A percentile compares a stretch with the other conserved stretches of the same genome.
Evolutionary conservation across 331 rosid species (phyloP).

Genomic region (Acacia concinna): DNA sequence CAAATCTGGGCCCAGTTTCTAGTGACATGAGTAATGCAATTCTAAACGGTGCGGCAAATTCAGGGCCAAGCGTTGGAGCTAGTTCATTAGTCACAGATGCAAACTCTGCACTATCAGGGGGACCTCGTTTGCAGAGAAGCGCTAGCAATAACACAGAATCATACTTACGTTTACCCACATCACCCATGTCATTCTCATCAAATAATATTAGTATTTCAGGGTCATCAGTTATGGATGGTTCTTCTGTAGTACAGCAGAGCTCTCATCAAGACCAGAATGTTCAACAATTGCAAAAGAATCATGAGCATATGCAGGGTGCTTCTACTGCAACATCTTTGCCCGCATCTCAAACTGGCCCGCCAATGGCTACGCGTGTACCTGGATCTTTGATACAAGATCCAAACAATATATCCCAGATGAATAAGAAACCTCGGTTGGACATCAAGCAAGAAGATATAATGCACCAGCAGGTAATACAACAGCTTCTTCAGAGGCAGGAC

Average conservation of each 20-base stretch:
- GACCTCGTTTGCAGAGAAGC: conserved; percentile 93
- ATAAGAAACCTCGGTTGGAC: conserved; percentile 82
- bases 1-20: conserved; percentile 72
- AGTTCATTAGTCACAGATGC: conserved; percentile 99
- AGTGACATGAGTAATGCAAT: conserved; percentile 82
- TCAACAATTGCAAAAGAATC: conserved; percentile 69
- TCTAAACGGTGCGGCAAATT: conserved; percentile 76
- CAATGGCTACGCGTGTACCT: conserved; percentile 57
- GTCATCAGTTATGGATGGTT: conserved; percentile 87
- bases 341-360: conserved; percentile 57
- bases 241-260: conserved; percentile 74
- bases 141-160: conserved; percentile 89
- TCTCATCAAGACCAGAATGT: conserved; percentile 79
- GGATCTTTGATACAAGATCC: conserved; percentile 76
- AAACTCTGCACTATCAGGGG: conserved; percentile 92
- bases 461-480: conserved; percentile 79
- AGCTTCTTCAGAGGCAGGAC: conserved; percentile 86
- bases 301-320: conserved; percentile 64
- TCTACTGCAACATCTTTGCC: conserved; percentile 63
- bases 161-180: conserved; percentile 81
- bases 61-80: conserved; percentile 80
- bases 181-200: conserved; percentile 89
- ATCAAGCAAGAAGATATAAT: conserved; percentile 74
- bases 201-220: conserved; percentile 88
- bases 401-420: conserved; percentile 55